These are phyloP conservation scores for Brasenia schreberi DNA, from an alignment of 164 flowering plant genomes.

Conservation along the genomic window DNA sequence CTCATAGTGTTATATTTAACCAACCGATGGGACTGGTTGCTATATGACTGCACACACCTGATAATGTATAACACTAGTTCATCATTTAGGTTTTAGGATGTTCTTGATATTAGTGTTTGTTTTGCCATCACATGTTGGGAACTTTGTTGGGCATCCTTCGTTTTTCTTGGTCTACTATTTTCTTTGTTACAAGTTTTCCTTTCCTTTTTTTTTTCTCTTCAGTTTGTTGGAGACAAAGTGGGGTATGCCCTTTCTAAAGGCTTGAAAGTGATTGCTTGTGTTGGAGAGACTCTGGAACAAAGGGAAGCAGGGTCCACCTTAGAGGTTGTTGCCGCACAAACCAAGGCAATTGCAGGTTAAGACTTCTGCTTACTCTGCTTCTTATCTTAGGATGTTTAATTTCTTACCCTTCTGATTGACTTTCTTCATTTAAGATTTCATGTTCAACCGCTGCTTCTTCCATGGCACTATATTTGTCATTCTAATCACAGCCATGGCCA, in stretches of 20 bases:
- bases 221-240: conserved; percentile 58
- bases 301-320: conserved; percentile 51
- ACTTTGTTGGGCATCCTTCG: not conserved
- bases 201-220: conserved; percentile 1
- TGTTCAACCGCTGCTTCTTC: too few relatives aligned
- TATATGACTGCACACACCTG: not conserved
- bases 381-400: too few relatives aligned
- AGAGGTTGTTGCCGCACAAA: conserved; percentile 60
- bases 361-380: not conserved
- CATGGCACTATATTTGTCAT: too few relatives aligned
- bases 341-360: conserved; percentile 55
- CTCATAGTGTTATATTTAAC: not conserved
- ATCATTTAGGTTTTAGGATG: not conserved
- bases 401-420: not conserved
- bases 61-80: not conserved
- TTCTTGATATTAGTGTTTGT: not conserved
- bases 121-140: not conserved
- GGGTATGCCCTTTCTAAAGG: conserved; percentile 61
- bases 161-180: not conserved
- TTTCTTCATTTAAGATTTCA: not conserved
- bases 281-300: conserved; percentile 68
- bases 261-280: conserved; percentile 57
- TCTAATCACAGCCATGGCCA: too few relatives aligned
- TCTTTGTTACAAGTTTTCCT: not conserved
- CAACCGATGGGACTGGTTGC: not conserved